A percentile compares a stretch with the other conserved stretches of the same genome.
Evolutionary conservation across 495 filamentous ascomycete genomes (phyloP).

Genomic region (Tuber aestivum): DNA sequence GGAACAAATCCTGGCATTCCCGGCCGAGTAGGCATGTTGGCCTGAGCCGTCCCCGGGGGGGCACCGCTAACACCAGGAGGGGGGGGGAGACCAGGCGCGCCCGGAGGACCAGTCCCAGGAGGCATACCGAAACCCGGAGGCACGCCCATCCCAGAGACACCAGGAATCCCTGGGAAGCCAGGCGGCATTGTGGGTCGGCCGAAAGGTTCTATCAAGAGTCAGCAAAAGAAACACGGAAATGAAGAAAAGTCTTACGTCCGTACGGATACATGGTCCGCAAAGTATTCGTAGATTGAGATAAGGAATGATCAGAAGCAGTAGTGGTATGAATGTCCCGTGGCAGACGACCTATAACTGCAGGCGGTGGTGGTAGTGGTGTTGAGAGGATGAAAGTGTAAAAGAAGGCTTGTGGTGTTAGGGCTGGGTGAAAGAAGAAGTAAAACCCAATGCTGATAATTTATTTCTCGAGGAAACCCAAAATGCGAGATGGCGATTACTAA

Average conservation of each 20-base stretch:
- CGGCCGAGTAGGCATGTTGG: constrained; percentile 63
- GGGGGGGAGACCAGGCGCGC: constrained; percentile 37
- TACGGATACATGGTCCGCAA: constrained; percentile 40
- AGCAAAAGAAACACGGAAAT: constrained; percentile 1
- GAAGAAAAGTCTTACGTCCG: constrained; percentile 38
- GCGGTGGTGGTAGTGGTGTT: constrained; percentile 15
- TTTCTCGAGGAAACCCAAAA: not conserved
- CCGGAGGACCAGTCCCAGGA: constrained; percentile 19
- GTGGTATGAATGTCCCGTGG: not conserved
- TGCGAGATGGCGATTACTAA: not conserved
- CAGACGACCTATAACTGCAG: not conserved
- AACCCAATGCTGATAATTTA: not conserved
- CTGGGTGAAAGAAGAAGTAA: not conserved
- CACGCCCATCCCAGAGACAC: constrained; percentile 63
- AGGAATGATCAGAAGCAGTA: not conserved
- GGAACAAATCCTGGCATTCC: constrained; percentile 83
- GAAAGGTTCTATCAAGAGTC: constrained; percentile 29
- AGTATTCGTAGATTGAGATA: not conserved
- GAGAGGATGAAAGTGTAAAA: constrained; percentile 14
- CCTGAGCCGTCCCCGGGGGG: constrained; percentile 73
- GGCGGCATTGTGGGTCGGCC: constrained; percentile 42
- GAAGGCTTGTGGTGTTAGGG: constrained; percentile 9
- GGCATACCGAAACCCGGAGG: constrained; percentile 81
- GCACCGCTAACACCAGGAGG: constrained; percentile 71
- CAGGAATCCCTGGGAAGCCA: constrained; percentile 36